Conservation (phyloP, 2,329 filamentous ascomycete genomes). For the Sarocladiaceae sp. region DNA sequence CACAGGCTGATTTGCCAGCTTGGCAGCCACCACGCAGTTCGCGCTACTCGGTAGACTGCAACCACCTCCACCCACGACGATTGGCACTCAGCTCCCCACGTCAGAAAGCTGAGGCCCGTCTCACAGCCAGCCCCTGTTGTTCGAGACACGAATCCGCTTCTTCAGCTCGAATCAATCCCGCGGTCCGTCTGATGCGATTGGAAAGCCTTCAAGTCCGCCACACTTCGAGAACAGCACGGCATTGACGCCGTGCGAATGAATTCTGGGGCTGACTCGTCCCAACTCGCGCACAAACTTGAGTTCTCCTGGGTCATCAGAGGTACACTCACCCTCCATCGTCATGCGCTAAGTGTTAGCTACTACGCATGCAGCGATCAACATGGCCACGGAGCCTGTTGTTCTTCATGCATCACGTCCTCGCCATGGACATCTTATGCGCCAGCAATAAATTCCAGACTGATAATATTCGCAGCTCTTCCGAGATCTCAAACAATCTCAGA, state of each 20-base stretch:
- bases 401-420: background rate
- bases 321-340: too few species aligned
- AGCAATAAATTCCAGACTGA: conserved; percentile 1
- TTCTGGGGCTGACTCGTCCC: background rate
- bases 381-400: conserved; percentile 5
- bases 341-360: too few species aligned
- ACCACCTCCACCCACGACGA: conserved; percentile 3
- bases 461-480: background rate
- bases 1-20: background rate
- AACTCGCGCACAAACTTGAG: background rate
- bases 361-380: background rate
- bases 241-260: conserved; percentile 1
- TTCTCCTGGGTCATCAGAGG: background rate
- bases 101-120: background rate
- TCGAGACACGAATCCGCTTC: background rate
- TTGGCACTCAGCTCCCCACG: conserved; percentile 9
- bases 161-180: background rate
- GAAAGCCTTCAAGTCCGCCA: background rate
- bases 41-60: too few species aligned
- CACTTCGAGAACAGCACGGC: conserved; percentile 6
- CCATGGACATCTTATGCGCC: background rate
- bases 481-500: background rate
- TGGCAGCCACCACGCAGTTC: background rate
- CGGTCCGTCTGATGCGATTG: conserved; percentile 1
- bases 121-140: conserved; percentile 2